Base-by-base conservation (phyloP, 1,284 basidiomycete genomes). In the Rhodotorula sp. region DNA sequence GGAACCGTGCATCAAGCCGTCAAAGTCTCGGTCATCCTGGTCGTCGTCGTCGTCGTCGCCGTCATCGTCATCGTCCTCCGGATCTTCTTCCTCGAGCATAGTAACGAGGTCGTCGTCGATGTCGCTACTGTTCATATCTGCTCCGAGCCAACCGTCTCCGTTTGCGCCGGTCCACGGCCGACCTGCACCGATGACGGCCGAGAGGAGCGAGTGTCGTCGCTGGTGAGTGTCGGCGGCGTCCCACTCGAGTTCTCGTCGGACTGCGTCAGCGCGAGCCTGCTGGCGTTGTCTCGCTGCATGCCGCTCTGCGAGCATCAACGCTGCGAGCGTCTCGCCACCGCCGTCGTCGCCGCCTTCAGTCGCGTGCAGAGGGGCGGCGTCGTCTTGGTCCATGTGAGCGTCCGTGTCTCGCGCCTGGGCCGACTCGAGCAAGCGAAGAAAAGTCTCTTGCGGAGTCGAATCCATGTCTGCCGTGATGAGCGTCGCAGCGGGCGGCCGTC, bases 171-270 rank as follows among this genome's bases (percentile, higher is more conserved):
- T 17, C 55, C 29, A 56, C 24, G 55, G 55, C 42, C 55, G 37
- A 12, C 37, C 33, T 6, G 55, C 55, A 33, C 37, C 55, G 20
- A 56, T 56, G 45, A 30, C 53, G 26, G 53, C 53, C 26, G 53
- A 54, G 12, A 54, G n/a, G 53, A 54, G 53, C 53, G 53, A 54
- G 53, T 29, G 26, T 2, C 66, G 37, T 3, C 69, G 44, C 14
- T 44, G 24, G 6, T 29, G 48, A 12, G 33, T 71, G 60, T 71
- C 69, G 10, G 33, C 60, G 55, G 67, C 69, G 60, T 71, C 66
- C 66, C 66, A 67, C n/a, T 64, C 66, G 48, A 71, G 62, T 20
- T 64, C 67, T 17, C 44, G 37, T 61, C 67, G 3, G 29, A 7
- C 15, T 45, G 29, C 22, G 37, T 42, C 37, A 12, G 10, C 37